Evolutionary conservation across 768 basidiomycete species (phyloP), one percentile per base, ranked within the genome.

Genomic region (Calvatia gigantea): DNA sequence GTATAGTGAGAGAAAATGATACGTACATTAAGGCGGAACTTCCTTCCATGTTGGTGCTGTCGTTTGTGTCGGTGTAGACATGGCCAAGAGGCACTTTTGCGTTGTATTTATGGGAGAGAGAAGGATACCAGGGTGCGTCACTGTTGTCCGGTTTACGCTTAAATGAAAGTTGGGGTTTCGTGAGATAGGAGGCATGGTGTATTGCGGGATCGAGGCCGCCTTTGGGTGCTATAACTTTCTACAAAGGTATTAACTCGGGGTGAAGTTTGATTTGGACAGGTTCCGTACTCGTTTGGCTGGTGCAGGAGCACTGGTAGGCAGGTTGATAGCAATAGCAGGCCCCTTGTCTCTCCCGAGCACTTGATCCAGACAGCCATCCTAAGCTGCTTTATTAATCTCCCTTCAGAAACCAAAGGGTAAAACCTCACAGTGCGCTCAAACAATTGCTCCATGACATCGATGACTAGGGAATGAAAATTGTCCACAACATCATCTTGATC

Each of bases 341-440:
- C 81, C 75, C 69, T 87, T 93, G 51, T 76, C 83, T 79, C 75
- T 4, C 93, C 93, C 35, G 84, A 75, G 60, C 81, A 81, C 60
- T 89, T 83, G 64, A 33, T 98, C 96, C 33, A 99, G 70, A 60
- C 83, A 84, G 7, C 84, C 86, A 65, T 98, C 94, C 89, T 92
- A 60, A 41, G 6, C 21, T 14, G n/a, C 28, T 56, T 35, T 39
- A 49, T 33, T 14, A 39, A 27, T 50, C 29, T 29, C 37, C 3
- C n/a, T n/a, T 15, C n/a, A 12, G 19, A 6, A 33, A 15, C 58
- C 6, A 46, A 29, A 50, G 27, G 29, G 56, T 11, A 25, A 46
- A 37, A 50, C 84, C n/a, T 70, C 62, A 89, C 93, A 3, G 92
- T 89, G 50, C 84, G 79, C 70, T 98, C 97, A 56, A 97, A 69